These are phyloP conservation scores for Neurospora tetraspora DNA, from an alignment of 495 filamentous ascomycete genomes.

Conservation along the genomic window DNA sequence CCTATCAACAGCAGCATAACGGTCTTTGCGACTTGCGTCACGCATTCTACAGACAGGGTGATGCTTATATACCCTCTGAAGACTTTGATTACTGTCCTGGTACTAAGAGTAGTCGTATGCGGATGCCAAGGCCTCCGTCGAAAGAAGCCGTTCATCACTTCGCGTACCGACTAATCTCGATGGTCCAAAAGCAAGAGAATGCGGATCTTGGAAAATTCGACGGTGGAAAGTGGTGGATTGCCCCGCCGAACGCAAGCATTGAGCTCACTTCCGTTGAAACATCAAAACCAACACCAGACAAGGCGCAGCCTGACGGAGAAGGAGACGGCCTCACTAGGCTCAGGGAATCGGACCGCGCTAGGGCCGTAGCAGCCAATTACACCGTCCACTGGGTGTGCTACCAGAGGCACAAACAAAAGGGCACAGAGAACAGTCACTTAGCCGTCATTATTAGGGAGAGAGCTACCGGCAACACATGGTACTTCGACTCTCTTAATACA, in stretches of 20 bases:
- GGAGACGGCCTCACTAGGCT: neutral
- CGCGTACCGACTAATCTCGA: neutral
- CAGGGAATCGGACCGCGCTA: neutral
- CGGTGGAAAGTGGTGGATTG: slow-evolving; percentile 1
- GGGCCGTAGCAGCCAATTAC: neutral
- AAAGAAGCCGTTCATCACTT: neutral
- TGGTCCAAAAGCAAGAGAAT: neutral
- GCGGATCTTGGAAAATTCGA: neutral
- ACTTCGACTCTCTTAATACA: neutral
- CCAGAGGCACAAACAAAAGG: no score
- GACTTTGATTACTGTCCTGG: no score
- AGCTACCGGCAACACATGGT: slow-evolving; percentile 1
- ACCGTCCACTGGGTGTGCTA: neutral
- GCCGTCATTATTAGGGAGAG: neutral
- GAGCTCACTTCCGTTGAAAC: neutral
- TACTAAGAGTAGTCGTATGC: no score
- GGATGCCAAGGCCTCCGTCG: no score
- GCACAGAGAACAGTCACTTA: no score
- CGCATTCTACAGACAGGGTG: no score
- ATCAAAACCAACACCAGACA: neutral
- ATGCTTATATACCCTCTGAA: no score
- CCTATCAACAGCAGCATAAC: neutral
- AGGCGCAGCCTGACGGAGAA: neutral
- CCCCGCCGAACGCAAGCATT: neutral
- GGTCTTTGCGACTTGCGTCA: neutral